Percentiles rank a stretch among this genome's conserved stretches.
Evolutionary conservation across 805 yeast species (phyloP).

Genomic region (Ogataea nonfermentans): DNA sequence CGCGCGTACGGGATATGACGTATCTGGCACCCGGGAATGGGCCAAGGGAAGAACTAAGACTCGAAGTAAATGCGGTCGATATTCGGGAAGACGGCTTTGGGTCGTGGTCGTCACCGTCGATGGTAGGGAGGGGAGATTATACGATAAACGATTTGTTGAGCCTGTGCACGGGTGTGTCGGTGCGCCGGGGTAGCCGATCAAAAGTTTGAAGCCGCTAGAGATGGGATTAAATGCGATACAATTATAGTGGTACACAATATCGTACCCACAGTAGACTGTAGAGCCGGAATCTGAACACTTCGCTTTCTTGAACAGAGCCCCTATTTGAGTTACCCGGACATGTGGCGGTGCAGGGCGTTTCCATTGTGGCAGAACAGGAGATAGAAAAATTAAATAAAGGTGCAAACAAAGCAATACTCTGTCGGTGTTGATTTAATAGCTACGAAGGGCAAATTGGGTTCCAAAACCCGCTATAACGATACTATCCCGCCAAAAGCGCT

Average conservation of each 20-base stretch:
- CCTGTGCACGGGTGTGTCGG: slow-evolving; percentile 11
- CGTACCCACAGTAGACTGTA: too few species aligned
- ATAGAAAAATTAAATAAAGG: slow-evolving; percentile 6
- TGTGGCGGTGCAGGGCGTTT: slow-evolving; percentile 8
- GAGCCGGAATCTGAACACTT: too few species aligned
- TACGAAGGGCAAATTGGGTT: not conserved
- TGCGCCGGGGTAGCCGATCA: slow-evolving; percentile 1
- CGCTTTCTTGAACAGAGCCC: not conserved
- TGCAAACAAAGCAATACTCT: slow-evolving; percentile 12
- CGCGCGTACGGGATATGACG: slow-evolving; percentile 3
- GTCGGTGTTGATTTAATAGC: slow-evolving; percentile 1
- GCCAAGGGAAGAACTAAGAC: too few species aligned
- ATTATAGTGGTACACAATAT: not conserved
- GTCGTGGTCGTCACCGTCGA: too few species aligned
- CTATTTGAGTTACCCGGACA: slow-evolving; percentile 4
- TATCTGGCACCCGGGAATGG: slow-evolving; percentile 6
- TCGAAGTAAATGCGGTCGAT: too few species aligned
- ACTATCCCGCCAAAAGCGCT: not conserved
- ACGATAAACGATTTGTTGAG: slow-evolving; percentile 9
- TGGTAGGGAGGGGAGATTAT: not conserved
- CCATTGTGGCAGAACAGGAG: slow-evolving; percentile 12
- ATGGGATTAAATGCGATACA: too few species aligned
- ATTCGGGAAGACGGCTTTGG: too few species aligned
- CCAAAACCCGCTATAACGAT: not conserved
- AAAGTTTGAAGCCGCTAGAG: too few species aligned